Percentiles rank a stretch among this genome's conserved stretches.
These are phyloP conservation scores for Globisporangium parvum DNA, from an alignment of 352 stramenopile species.

Conservation along the genomic window DNA sequence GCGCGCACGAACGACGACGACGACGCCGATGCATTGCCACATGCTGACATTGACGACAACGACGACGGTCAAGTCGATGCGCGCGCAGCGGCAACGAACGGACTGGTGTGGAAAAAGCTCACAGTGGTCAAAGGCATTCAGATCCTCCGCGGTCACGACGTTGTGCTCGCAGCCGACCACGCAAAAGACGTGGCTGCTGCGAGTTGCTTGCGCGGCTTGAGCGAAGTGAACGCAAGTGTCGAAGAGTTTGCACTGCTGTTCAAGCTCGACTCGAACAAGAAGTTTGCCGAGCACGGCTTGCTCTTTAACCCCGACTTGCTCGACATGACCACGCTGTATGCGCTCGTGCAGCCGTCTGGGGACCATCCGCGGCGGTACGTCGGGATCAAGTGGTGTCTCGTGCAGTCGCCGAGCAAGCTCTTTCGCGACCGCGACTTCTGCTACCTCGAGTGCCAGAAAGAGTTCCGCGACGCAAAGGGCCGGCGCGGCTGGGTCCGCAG, in stretches of 20 bases:
- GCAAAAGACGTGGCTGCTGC: slow-evolving; percentile 10
- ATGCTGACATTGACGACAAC: not conserved
- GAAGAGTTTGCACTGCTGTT: slow-evolving; percentile 83
- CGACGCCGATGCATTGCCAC: not conserved
- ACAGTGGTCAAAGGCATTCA: slow-evolving; percentile 41
- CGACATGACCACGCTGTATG: slow-evolving; percentile 68
- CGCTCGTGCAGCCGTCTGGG: slow-evolving; percentile 59
- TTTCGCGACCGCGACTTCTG: slow-evolving; percentile 81
- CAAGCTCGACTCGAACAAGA: slow-evolving; percentile 66
- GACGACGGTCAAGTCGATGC: slow-evolving; percentile 8
- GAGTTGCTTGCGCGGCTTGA: slow-evolving; percentile 58
- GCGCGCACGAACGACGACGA: not conserved
- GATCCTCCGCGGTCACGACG: slow-evolving; percentile 41
- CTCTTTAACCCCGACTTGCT: slow-evolving; percentile 76
- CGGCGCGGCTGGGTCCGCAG: slow-evolving; percentile 47
- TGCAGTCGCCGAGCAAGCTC: slow-evolving; percentile 61
- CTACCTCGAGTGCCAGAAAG: slow-evolving; percentile 83
- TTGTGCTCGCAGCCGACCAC: slow-evolving; percentile 26
- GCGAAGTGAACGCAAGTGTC: slow-evolving; percentile 71
- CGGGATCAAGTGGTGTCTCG: slow-evolving; percentile 76
- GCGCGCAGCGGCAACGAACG: slow-evolving; percentile 8
- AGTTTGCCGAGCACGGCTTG: slow-evolving; percentile 56
- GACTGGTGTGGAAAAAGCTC: slow-evolving; percentile 56
- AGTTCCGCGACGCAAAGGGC: slow-evolving; percentile 62
- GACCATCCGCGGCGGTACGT: slow-evolving; percentile 71